Conservation (phyloP, 257 asterid genomes). For the Capsicum chinense region DNA sequence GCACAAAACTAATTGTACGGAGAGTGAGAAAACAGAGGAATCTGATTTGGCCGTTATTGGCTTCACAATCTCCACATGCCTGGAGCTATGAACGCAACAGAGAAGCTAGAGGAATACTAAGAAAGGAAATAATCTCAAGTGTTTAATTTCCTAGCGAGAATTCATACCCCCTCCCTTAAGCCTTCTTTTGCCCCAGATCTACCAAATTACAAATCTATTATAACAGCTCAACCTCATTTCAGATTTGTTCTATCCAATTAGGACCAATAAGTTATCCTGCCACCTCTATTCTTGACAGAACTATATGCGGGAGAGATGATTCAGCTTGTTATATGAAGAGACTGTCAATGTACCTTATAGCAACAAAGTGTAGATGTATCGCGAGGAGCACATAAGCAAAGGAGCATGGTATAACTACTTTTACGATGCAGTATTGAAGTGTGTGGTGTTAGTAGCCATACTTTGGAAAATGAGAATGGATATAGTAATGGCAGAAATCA, state of each 20-base stretch:
- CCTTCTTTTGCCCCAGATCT: conserved; percentile 1
- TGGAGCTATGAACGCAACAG: conserved; percentile 59
- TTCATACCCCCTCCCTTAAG: background rate
- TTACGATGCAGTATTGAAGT: background rate
- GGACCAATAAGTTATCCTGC: background rate
- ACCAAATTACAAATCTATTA: background rate
- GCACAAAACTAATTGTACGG: conserved; percentile 46
- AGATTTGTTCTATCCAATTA: background rate
- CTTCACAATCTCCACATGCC: conserved; percentile 73
- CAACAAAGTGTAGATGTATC: conserved; percentile 10
- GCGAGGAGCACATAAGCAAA: background rate
- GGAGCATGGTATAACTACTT: conserved; percentile 13
- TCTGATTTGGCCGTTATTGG: conserved; percentile 70
- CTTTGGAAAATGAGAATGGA: background rate
- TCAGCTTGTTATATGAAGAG: conserved; percentile 14
- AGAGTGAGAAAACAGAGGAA: conserved; percentile 58
- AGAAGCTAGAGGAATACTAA: conserved; percentile 38
- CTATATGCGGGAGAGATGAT: conserved; percentile 14
- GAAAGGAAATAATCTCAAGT: conserved; percentile 48
- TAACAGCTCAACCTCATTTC: background rate
- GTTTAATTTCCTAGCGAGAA: conserved; percentile 39
- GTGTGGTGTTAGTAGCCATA: background rate
- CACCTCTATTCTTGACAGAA: background rate
- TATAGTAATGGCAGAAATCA: conserved; percentile 2
- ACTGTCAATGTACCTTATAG: background rate